phyloP scores from a whole-genome alignment of 1,139 yeast genomes.

The Diutina rugosa region DNA sequence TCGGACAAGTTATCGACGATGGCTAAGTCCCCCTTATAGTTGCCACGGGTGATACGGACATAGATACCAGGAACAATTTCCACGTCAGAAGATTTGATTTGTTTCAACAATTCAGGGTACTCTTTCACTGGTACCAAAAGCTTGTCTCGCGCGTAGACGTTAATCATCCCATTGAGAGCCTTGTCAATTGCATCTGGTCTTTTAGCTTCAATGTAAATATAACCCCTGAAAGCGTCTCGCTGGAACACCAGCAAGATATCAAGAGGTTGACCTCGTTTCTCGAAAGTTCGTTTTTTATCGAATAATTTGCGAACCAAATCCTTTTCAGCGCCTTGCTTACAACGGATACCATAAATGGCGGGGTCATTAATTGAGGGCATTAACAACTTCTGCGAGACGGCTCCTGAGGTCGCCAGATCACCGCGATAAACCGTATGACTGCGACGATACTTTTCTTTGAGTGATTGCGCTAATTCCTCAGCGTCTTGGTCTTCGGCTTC shows the following conservation, averaged over 20 bases:
- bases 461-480: slow-evolving; percentile 83
- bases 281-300: slow-evolving; percentile 67
- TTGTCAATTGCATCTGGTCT: slow-evolving; percentile 85
- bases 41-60: slow-evolving; percentile 82
- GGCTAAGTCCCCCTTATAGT: slow-evolving; percentile 87
- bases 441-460: slow-evolving; percentile 86
- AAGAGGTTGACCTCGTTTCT: slow-evolving; percentile 46
- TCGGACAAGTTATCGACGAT: slow-evolving; percentile 88
- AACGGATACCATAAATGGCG: slow-evolving; percentile 88
- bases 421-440: slow-evolving; percentile 80
- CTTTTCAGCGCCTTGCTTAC: slow-evolving; percentile 87
- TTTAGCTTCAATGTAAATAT: slow-evolving; percentile 88
- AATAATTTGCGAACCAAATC: slow-evolving; percentile 75
- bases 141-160: slow-evolving; percentile 59
- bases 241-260: slow-evolving; percentile 88
- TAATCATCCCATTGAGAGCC: slow-evolving; percentile 82
- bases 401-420: slow-evolving; percentile 56
- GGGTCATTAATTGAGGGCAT: slow-evolving; percentile 96
- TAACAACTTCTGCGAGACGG: slow-evolving; percentile 85
- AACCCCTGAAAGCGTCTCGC: slow-evolving; percentile 84
- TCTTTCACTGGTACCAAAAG: slow-evolving; percentile 90
- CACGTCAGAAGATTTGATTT: slow-evolving; percentile 77
- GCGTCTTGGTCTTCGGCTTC: slow-evolving; percentile 92
- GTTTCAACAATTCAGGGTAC: slow-evolving; percentile 85
- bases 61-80: slow-evolving; percentile 86